These are phyloP conservation scores for Cutaneotrichosporon arboriforme DNA, from an alignment of 1,284 basidiomycete species.

Conservation along the genomic window DNA sequence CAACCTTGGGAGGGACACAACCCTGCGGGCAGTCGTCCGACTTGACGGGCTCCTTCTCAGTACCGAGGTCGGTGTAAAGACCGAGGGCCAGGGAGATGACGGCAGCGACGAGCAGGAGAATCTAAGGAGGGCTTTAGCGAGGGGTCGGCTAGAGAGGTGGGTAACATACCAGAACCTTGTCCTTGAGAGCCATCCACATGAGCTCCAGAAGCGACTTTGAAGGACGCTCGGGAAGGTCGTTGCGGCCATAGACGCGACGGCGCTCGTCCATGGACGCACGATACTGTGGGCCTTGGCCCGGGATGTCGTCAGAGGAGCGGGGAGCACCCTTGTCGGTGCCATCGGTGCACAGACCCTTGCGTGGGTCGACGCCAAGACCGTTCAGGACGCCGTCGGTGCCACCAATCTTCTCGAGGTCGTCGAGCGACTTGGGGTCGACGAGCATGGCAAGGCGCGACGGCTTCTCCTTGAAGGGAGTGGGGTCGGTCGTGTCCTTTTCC, in stretches of 20 bases:
- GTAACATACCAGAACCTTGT: slow-evolving; percentile 83
- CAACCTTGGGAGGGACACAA: slow-evolving; percentile 57
- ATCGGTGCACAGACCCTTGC: slow-evolving; percentile 52
- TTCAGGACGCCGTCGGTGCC: slow-evolving; percentile 64
- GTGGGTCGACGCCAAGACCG: slow-evolving; percentile 67
- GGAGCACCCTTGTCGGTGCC: slow-evolving; percentile 23
- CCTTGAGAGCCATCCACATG: slow-evolving; percentile 92
- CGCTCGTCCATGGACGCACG: slow-evolving; percentile 61
- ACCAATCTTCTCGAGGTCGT: slow-evolving; percentile 65
- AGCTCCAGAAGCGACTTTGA: slow-evolving; percentile 74
- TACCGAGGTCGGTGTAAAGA: slow-evolving; percentile 86
- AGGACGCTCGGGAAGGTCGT: slow-evolving; percentile 69
- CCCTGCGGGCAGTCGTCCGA: slow-evolving; percentile 44
- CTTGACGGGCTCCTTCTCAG: slow-evolving; percentile 53
- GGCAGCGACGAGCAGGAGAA: slow-evolving; percentile 84
- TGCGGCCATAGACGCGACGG: slow-evolving; percentile 71
- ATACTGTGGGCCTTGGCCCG: slow-evolving; percentile 51
- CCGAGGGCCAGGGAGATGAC: slow-evolving; percentile 89
- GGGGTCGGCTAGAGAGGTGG: slow-evolving; percentile 12
- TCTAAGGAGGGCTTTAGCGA: slow-evolving; percentile 49
- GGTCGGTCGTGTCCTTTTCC: slow-evolving; percentile 59
- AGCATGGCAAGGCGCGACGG: slow-evolving; percentile 75
- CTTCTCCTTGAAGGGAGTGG: slow-evolving; percentile 63
- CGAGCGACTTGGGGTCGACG: slow-evolving; percentile 69
- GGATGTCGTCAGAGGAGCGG: slow-evolving; percentile 21